These are phyloP conservation scores for Cryphonectria radicalis DNA, from an alignment of 2,329 filamentous ascomycete genomes.

Conservation along the genomic window DNA sequence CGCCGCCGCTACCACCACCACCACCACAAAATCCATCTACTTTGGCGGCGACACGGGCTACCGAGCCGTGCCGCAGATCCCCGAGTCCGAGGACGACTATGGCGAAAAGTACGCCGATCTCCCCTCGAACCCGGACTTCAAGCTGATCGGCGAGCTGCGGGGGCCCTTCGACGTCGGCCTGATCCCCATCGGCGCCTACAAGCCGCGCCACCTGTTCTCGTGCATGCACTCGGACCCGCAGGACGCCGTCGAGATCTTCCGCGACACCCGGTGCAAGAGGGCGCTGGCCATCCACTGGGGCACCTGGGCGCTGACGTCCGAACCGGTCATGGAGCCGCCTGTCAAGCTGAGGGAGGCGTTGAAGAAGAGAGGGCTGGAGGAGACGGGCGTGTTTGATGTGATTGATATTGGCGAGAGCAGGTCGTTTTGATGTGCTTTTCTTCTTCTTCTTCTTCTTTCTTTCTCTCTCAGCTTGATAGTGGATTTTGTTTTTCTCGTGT, in stretches of 20 bases:
- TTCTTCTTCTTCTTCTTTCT: neutral
- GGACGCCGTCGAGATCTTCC: slow-evolving; percentile 88
- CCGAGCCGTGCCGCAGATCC: slow-evolving; percentile 70
- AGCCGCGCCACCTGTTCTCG: slow-evolving; percentile 73
- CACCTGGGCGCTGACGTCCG: slow-evolving; percentile 82
- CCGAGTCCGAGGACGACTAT: slow-evolving; percentile 70
- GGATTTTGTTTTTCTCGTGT: too few species aligned
- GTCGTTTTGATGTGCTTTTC: slow-evolving; percentile 60
- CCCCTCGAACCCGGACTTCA: slow-evolving; percentile 82
- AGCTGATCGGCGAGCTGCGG: slow-evolving; percentile 76
- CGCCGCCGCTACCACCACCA: too few species aligned
- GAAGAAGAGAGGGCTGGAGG: slow-evolving; percentile 65
- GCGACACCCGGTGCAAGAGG: slow-evolving; percentile 75
- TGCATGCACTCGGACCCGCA: slow-evolving; percentile 84
- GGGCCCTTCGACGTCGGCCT: slow-evolving; percentile 90
- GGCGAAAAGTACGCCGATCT: slow-evolving; percentile 65
- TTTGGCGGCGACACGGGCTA: slow-evolving; percentile 94
- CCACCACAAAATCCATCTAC: slow-evolving; percentile 66
- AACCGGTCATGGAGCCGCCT: slow-evolving; percentile 86
- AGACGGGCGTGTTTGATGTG: slow-evolving; percentile 77
- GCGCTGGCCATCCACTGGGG: slow-evolving; percentile 95
- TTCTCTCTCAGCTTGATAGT: too few species aligned
- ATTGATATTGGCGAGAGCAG: slow-evolving; percentile 84
- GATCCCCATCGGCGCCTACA: slow-evolving; percentile 92
- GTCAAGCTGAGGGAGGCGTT: slow-evolving; percentile 72